Conservation (phyloP, 306 rosid genomes). For the Astragalus membranaceus region DNA sequence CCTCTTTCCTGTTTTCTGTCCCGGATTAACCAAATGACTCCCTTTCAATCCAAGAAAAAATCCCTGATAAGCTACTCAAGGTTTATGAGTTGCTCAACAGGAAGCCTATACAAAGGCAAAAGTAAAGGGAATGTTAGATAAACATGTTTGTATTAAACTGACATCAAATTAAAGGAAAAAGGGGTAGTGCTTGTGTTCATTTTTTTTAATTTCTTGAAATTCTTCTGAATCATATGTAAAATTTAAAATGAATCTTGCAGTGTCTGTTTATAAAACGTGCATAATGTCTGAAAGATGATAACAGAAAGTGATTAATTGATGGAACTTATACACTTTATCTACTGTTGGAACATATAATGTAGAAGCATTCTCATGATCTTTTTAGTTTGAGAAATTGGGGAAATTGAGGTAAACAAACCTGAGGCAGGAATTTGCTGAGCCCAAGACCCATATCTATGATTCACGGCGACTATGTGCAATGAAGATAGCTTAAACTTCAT, state of each 20-base stretch:
- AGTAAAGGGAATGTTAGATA: background rate
- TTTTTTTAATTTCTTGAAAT: background rate
- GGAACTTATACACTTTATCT: background rate
- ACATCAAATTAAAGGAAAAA: background rate
- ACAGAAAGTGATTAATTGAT: conserved; percentile 1
- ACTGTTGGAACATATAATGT: background rate
- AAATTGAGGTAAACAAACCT: conserved; percentile 82
- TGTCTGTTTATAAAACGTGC: background rate
- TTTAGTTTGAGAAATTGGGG: conserved; percentile 32
- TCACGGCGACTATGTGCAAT: conserved; percentile 57
- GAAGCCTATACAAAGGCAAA: background rate
- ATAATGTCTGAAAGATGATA: background rate
- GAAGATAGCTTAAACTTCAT: conserved; percentile 7
- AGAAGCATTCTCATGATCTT: background rate
- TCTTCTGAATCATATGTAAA: background rate
- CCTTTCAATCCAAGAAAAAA: background rate
- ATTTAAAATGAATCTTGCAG: background rate
- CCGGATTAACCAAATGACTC: background rate
- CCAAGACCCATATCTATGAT: conserved; percentile 88
- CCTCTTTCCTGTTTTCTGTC: background rate
- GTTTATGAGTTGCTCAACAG: background rate
- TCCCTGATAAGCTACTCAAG: background rate
- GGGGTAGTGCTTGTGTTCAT: background rate
- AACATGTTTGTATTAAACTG: background rate
- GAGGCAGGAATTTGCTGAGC: conserved; percentile 92